Evolutionary conservation across 495 filamentous ascomycete genomes (phyloP).

Genomic region (Venustampulla echinocandica): DNA sequence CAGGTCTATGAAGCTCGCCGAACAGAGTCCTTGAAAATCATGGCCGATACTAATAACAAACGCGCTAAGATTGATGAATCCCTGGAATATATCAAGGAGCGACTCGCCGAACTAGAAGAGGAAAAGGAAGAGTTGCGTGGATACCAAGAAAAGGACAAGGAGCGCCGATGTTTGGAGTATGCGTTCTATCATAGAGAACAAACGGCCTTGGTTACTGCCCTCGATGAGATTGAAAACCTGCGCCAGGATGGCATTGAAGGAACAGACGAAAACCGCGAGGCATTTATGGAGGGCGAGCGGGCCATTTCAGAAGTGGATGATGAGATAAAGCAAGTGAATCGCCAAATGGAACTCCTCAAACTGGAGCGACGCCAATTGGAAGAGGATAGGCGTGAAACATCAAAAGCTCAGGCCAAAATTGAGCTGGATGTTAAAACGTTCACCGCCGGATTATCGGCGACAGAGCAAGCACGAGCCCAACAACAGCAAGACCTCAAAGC

Average conservation of each 20-base stretch:
- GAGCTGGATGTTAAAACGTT: slow-evolving; percentile 79
- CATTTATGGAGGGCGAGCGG: slow-evolving; percentile 71
- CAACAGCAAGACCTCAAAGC: slow-evolving; percentile 66
- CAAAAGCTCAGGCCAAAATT: slow-evolving; percentile 66
- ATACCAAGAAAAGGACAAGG: slow-evolving; percentile 91
- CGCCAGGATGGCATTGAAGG: slow-evolving; percentile 73
- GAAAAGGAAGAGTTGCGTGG: slow-evolving; percentile 91
- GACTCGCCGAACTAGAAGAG: slow-evolving; percentile 83
- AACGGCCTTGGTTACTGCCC: slow-evolving; percentile 59
- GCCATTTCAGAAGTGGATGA: slow-evolving; percentile 68
- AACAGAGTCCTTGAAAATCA: slow-evolving; percentile 87
- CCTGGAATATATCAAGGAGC: slow-evolving; percentile 81
- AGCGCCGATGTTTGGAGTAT: slow-evolving; percentile 87
- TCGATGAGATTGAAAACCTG: slow-evolving; percentile 76
- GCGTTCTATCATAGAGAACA: slow-evolving; percentile 89
- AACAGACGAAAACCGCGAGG: slow-evolving; percentile 69
- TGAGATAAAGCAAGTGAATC: slow-evolving; percentile 67
- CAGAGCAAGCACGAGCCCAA: slow-evolving; percentile 56
- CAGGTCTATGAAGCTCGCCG: slow-evolving; percentile 92
- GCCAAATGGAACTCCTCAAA: slow-evolving; percentile 74
- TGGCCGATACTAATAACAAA: slow-evolving; percentile 93
- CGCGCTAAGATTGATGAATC: slow-evolving; percentile 88
- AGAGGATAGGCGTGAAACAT: slow-evolving; percentile 75
- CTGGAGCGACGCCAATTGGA: slow-evolving; percentile 86
- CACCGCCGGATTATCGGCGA: slow-evolving; percentile 69